Conservation (phyloP, 108 stramenopile genomes). For the Fragilaria crotonensis region DNA sequence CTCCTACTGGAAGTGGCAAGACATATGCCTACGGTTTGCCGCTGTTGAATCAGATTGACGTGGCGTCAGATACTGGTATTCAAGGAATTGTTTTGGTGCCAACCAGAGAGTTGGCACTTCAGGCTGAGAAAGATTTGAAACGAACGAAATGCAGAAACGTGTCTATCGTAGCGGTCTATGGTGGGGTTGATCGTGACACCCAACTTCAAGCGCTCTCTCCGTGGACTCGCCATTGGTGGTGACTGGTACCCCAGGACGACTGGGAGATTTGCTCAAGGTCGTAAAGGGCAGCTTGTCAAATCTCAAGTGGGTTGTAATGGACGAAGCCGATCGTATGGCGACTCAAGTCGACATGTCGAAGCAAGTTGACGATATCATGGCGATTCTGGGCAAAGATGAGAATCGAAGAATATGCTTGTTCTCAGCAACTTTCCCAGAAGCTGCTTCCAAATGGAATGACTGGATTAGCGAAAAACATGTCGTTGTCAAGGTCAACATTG, state of each 20-base stretch:
- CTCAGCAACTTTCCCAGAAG: slow-evolving; percentile 56
- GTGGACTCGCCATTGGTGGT: slow-evolving; percentile 27
- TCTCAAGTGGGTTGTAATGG: slow-evolving; percentile 37
- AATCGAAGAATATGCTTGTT: slow-evolving; percentile 27
- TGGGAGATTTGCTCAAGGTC: slow-evolving; percentile 48
- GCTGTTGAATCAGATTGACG: slow-evolving; percentile 15
- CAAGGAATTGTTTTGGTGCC: slow-evolving; percentile 61
- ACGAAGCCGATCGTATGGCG: slow-evolving; percentile 77
- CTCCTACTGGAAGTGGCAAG: slow-evolving; percentile 66
- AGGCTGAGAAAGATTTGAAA: slow-evolving; percentile 44
- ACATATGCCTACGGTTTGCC: slow-evolving; percentile 58
- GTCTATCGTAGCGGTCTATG: slow-evolving; percentile 53
- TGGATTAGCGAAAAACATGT: slow-evolving; percentile 25
- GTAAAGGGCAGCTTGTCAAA: slow-evolving; percentile 6
- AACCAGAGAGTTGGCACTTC: slow-evolving; percentile 68
- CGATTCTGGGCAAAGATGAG: slow-evolving; percentile 14
- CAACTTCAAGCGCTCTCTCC: slow-evolving; percentile 5
- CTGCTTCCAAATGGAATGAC: slow-evolving; percentile 13
- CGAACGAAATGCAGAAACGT: slow-evolving; percentile 4
- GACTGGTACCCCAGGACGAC: slow-evolving; percentile 63
- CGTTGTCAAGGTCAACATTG: slow-evolving; percentile 26
- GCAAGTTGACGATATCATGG: slow-evolving; percentile 45
- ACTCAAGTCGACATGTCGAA: slow-evolving; percentile 46
- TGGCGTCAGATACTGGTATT: slow-evolving; percentile 5
- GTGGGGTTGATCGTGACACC: slow-evolving; percentile 27